Conservation (phyloP, 768 basidiomycete genomes). For the Ramaria rubella region DNA sequence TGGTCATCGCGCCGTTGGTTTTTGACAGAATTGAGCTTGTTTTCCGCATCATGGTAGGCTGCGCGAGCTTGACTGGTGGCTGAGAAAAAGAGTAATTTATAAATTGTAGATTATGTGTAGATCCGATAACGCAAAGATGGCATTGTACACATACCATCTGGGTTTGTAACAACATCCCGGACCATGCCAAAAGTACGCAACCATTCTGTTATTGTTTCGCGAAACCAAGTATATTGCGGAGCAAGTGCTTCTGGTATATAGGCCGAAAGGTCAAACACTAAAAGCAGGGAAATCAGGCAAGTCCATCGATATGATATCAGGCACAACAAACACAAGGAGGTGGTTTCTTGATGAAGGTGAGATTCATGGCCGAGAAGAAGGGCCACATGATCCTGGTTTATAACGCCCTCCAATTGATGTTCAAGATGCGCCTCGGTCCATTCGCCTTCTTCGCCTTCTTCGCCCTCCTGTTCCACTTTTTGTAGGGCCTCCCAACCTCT, state of each 20-base stretch:
- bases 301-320: not conserved
- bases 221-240: slow-evolving; percentile 65
- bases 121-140: not conserved
- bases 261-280: slow-evolving; percentile 73
- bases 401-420: slow-evolving; percentile 46
- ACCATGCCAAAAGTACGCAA: slow-evolving; percentile 60
- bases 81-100: slow-evolving; percentile 14
- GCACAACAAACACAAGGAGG: slow-evolving; percentile 48
- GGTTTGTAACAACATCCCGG: slow-evolving; percentile 26
- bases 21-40: slow-evolving; percentile 44
- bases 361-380: slow-evolving; percentile 76
- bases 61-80: slow-evolving; percentile 60
- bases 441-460: slow-evolving; percentile 43
- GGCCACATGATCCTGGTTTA: slow-evolving; percentile 63
- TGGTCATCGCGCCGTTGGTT: slow-evolving; percentile 49
- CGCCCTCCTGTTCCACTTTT: too few species aligned
- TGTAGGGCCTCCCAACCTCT: slow-evolving; percentile 84
- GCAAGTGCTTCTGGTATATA: slow-evolving; percentile 82
- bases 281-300: not conserved
- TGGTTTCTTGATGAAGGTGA: slow-evolving; percentile 44
- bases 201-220: slow-evolving; percentile 53
- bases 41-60: slow-evolving; percentile 57
- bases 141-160: slow-evolving; percentile 20
- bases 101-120: not conserved
- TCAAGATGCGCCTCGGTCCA: slow-evolving; percentile 59